Conservation (phyloP, 2,329 filamentous ascomycete genomes). For the Neurospora crassa region DNA sequence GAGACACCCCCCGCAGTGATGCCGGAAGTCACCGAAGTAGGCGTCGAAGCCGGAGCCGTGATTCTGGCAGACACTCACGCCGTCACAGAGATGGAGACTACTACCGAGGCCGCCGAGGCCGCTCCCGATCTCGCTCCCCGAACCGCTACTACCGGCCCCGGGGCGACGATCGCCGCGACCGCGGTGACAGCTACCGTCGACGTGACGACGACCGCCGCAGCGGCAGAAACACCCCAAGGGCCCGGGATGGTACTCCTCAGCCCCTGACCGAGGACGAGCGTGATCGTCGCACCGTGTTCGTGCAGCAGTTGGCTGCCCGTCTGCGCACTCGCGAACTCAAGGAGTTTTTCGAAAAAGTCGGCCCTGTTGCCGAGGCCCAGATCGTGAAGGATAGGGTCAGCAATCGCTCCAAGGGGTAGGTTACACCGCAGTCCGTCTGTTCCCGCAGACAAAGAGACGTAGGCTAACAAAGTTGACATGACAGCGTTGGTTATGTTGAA, state of each 20-base stretch:
- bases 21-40: constrained; percentile 73
- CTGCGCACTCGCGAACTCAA: constrained; percentile 87
- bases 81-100: constrained; percentile 66
- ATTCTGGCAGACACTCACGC: constrained; percentile 65
- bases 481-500: constrained; percentile 96
- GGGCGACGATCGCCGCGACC: constrained; percentile 33
- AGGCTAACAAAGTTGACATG: constrained; percentile 26
- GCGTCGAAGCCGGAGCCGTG: constrained; percentile 69
- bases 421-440: constrained; percentile 4
- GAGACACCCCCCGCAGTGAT: constrained; percentile 63
- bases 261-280: constrained; percentile 83
- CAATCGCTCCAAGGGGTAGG: constrained; percentile 93
- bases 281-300: constrained; percentile 93
- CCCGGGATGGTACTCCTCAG: constrained; percentile 47
- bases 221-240: constrained; percentile 20
- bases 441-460: not conserved
- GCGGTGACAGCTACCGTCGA: constrained; percentile 36
- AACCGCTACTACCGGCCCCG: constrained; percentile 48
- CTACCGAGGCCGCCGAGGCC: constrained; percentile 57
- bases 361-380: constrained; percentile 91
- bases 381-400: constrained; percentile 98
- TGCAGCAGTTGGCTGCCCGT: constrained; percentile 93
- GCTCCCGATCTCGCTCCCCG: constrained; percentile 65
- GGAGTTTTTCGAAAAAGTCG: constrained; percentile 90
- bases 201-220: constrained; percentile 27